Percentiles rank a stretch among this genome's conserved stretches.
phyloP scores from a whole-genome alignment of 345 rosid genomes.

The Populus alba region DNA sequence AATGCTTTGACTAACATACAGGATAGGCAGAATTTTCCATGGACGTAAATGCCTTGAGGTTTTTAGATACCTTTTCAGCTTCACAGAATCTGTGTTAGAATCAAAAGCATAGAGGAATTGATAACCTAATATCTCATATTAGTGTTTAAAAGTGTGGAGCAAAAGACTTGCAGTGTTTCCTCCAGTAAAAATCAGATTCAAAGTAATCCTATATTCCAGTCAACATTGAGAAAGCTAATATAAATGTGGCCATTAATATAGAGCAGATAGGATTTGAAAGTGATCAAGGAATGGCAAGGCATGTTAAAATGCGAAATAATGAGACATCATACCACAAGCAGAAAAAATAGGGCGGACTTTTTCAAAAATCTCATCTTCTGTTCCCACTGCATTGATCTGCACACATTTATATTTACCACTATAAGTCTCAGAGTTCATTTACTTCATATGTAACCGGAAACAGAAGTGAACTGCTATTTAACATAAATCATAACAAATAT shows the following conservation, averaged over 20 bases:
- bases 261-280: neutral
- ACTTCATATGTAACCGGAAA: neutral
- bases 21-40: too few species aligned
- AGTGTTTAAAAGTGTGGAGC: neutral
- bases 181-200: neutral
- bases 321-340: constrained; percentile 45
- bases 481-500: neutral
- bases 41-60: neutral
- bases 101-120: neutral
- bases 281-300: neutral
- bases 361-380: constrained; percentile 79
- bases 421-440: neutral
- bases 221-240: neutral
- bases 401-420: constrained; percentile 15
- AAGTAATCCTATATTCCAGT: neutral
- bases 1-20: neutral
- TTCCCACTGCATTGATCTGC: constrained; percentile 86
- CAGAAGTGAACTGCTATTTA: neutral
- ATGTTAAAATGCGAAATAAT: neutral
- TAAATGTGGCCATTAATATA: neutral
- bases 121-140: neutral
- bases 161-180: neutral
- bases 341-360: constrained; percentile 62
- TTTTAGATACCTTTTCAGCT: neutral
- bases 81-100: neutral